These are phyloP conservation scores for Pulveroboletus sp. DNA, from an alignment of 768 basidiomycete species.

Conservation along the genomic window DNA sequence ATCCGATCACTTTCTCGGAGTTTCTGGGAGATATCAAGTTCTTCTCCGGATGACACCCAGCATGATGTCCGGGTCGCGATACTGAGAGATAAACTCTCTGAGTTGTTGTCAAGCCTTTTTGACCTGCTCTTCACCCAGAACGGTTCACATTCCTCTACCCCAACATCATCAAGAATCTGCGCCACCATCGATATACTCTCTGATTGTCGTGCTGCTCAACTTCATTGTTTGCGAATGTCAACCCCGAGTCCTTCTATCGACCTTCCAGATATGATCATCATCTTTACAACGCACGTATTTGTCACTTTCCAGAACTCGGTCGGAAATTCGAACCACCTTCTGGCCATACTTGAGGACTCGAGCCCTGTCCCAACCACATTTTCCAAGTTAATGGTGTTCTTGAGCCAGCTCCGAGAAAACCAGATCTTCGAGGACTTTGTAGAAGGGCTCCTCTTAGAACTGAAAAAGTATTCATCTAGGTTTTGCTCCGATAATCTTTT, in stretches of 20 bases:
- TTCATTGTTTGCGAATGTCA: slow-evolving; percentile 16
- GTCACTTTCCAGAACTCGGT: slow-evolving; percentile 10
- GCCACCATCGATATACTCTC: slow-evolving; percentile 25
- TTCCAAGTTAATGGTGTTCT: slow-evolving; percentile 24
- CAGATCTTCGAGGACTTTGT: slow-evolving; percentile 11
- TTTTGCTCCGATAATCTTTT: slow-evolving; percentile 36
- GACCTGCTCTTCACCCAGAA: slow-evolving; percentile 16
- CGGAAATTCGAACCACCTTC: slow-evolving; percentile 10
- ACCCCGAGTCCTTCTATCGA: slow-evolving; percentile 7
- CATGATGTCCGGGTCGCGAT: not conserved
- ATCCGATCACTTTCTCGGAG: slow-evolving; percentile 26
- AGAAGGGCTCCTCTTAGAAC: slow-evolving; percentile 25
- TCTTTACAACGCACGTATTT: slow-evolving; percentile 21
- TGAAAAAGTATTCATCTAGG: slow-evolving; percentile 22
- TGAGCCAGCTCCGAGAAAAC: slow-evolving; percentile 13
- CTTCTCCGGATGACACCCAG: not conserved
- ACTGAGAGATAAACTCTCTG: slow-evolving; percentile 20
- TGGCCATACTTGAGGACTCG: slow-evolving; percentile 25
- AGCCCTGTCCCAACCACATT: slow-evolving; percentile 32
- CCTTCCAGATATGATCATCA: slow-evolving; percentile 24
- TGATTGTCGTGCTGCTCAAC: slow-evolving; percentile 18
- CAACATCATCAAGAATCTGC: slow-evolving; percentile 4
- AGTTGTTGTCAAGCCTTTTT: slow-evolving; percentile 23
- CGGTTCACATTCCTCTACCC: not conserved
- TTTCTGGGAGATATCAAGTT: slow-evolving; percentile 7